Base-by-base conservation (phyloP, 257 asterid genomes). In the Solanum bukasovii region DNA sequence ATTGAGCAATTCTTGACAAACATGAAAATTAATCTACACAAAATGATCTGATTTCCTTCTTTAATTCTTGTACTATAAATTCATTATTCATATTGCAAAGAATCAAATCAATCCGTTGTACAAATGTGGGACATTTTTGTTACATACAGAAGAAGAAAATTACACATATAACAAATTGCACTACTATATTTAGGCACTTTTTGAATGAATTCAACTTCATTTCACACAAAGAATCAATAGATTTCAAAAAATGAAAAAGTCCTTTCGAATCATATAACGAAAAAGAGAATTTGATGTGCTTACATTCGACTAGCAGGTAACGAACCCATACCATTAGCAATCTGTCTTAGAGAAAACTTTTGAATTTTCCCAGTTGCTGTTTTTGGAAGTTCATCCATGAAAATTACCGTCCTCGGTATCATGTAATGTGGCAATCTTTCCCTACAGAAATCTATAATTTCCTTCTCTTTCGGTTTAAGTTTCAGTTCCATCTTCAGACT, bases 371-470 rank as follows among this genome's bases (percentile, higher is more conserved):
- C 96, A 20, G 98, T 95, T 21, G 98, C 89, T 1, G 94, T 94
- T 37, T 94, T 95, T 0, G 98, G 98, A 27, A 95, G 93, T 91
- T 95, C 98, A 61, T 85, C 89, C 94, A 88, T 87, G 91, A 95
- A 92, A 11, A 93, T 93, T 84, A 94, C 96, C 29, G 95, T 94
- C 89, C 90, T 94, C 0, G 98, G 98, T 85, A 94, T 96, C 98
- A 94, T 95, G 83, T 93, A 95, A 75, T 89, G 93, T 10, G 98
- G 96, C 93, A 95, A 31, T 77, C 89, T 91, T 59, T 87, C 92
- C 88, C 95, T 87, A 23, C 98, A 94, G 18, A 90, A 94, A 40
- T 91, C 94, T 0, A 91, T 88, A 56, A 95, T 89, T 88, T 94
- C 96, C 1, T 88, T 35, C 81, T 91, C 97, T 40, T 90, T 88